These are phyloP conservation scores for Cystobasidium pallidum DNA, from an alignment of 1,284 basidiomycete species.

Conservation along the genomic window DNA sequence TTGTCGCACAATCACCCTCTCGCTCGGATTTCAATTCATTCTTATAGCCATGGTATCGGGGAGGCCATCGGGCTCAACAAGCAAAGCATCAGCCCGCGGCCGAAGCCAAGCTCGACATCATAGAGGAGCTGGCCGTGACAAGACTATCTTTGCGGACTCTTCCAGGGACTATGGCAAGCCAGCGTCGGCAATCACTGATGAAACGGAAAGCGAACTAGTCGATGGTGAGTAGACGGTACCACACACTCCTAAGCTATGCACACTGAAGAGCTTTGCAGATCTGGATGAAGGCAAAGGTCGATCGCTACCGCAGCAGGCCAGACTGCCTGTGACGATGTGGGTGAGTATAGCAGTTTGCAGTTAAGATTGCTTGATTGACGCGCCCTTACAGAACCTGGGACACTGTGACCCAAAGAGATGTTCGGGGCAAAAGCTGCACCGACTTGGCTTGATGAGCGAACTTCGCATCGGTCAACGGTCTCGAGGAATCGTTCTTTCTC, in stretches of 20 bases:
- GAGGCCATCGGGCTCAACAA: not conserved
- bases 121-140: conserved; percentile 31
- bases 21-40: too few species aligned
- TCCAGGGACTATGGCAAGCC: conserved; percentile 57
- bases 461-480: conserved; percentile 84
- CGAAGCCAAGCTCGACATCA: conserved; percentile 29
- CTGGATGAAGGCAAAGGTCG: conserved; percentile 18
- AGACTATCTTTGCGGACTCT: conserved; percentile 48
- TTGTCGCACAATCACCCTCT: not conserved
- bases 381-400: conserved; percentile 75
- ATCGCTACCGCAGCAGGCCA: conserved; percentile 58
- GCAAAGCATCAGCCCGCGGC: conserved; percentile 15
- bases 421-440: conserved; percentile 88
- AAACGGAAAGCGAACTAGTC: conserved; percentile 52
- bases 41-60: not conserved
- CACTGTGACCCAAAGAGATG: conserved; percentile 95
- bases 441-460: conserved; percentile 81
- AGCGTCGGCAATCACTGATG: conserved; percentile 62
- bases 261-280: conserved; percentile 27
- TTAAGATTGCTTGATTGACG: not conserved
- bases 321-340: conserved; percentile 85
- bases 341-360: conserved; percentile 60
- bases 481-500: conserved; percentile 88
- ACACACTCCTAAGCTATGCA: conserved; percentile 51
- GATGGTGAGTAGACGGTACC: conserved; percentile 47